Conservation (phyloP, 331 rosid species). For the Rosa hybrid region DNA sequence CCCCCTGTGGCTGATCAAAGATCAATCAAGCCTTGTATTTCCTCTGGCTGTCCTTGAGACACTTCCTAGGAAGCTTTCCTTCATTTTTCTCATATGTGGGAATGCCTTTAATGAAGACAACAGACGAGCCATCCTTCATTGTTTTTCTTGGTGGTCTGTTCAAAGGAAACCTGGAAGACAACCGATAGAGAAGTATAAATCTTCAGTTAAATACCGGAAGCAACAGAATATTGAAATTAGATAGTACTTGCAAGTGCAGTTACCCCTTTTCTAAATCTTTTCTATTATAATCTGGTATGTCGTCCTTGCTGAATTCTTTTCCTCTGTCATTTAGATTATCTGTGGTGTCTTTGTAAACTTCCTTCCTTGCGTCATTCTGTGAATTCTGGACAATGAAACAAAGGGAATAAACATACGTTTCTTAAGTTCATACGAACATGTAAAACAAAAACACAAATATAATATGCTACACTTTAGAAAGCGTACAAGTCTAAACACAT, state of each 20-base stretch:
- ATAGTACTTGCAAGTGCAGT: constrained; percentile 29
- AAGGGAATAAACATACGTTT: constrained; percentile 22
- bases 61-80: constrained; percentile 36
- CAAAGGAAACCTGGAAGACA: constrained; percentile 40
- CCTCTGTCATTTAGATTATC: constrained; percentile 15
- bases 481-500: background rate
- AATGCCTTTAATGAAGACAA: constrained; percentile 42
- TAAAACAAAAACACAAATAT: background rate
- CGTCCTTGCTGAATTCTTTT: constrained; percentile 33
- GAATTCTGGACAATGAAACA: constrained; percentile 41
- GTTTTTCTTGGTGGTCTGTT: constrained; percentile 39
- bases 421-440: constrained; percentile 21
- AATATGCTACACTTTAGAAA: constrained; percentile 18
- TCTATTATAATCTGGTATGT: constrained; percentile 26
- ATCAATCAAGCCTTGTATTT: constrained; percentile 35
- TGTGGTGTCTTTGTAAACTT: background rate
- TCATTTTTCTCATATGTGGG: constrained; percentile 34
- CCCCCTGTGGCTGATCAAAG: constrained; percentile 25
- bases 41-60: constrained; percentile 19
- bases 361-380: constrained; percentile 22
- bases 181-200: constrained; percentile 6
- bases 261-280: constrained; percentile 44
- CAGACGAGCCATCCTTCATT: constrained; percentile 40
- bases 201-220: constrained; percentile 11
- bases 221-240: background rate